Conservation (phyloP, 2,329 filamentous ascomycete genomes). For the Colletotrichum sp. region DNA sequence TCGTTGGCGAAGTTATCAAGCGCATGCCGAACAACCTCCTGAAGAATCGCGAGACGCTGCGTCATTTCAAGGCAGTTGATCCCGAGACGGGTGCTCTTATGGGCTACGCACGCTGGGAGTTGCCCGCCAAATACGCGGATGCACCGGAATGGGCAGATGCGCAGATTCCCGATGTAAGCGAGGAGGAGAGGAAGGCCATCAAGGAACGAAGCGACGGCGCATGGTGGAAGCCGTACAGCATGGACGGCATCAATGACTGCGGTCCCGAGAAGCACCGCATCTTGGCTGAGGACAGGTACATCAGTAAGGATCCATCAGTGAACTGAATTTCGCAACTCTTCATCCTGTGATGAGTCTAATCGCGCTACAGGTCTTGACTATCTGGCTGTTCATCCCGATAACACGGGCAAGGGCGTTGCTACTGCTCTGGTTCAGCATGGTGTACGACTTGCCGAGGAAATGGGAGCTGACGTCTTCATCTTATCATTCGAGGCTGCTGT, state of each 20-base stretch:
- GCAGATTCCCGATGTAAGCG: slow-evolving; percentile 18
- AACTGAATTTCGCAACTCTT: background rate
- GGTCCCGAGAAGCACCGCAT: slow-evolving; percentile 9
- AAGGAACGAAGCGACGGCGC: slow-evolving; percentile 4
- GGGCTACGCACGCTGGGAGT: slow-evolving; percentile 27
- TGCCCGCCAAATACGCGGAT: slow-evolving; percentile 13
- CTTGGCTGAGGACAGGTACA: slow-evolving; percentile 11
- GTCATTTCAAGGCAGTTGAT: slow-evolving; percentile 27
- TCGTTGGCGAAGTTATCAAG: slow-evolving; percentile 12
- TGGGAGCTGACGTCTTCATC: slow-evolving; percentile 28
- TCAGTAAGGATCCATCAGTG: slow-evolving; percentile 8
- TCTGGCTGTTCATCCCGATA: slow-evolving; percentile 32
- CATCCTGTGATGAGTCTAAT: background rate
- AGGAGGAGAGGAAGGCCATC: slow-evolving; percentile 8
- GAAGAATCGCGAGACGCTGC: slow-evolving; percentile 15
- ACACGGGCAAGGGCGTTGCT: slow-evolving; percentile 29
- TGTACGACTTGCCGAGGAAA: slow-evolving; percentile 25
- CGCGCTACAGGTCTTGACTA: slow-evolving; percentile 27
- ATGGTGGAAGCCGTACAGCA: slow-evolving; percentile 9
- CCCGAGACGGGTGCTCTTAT: slow-evolving; percentile 24
- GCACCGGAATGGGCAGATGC: slow-evolving; percentile 16
- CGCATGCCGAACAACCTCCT: slow-evolving; percentile 24
- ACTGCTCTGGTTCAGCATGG: slow-evolving; percentile 28
- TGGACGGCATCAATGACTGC: background rate
- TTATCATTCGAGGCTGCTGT: slow-evolving; percentile 25